A percentile compares a stretch with the other conserved stretches of the same genome.
phyloP scores from a whole-genome alignment of 352 stramenopile species.

The Globisporangium recalcitrans region DNA sequence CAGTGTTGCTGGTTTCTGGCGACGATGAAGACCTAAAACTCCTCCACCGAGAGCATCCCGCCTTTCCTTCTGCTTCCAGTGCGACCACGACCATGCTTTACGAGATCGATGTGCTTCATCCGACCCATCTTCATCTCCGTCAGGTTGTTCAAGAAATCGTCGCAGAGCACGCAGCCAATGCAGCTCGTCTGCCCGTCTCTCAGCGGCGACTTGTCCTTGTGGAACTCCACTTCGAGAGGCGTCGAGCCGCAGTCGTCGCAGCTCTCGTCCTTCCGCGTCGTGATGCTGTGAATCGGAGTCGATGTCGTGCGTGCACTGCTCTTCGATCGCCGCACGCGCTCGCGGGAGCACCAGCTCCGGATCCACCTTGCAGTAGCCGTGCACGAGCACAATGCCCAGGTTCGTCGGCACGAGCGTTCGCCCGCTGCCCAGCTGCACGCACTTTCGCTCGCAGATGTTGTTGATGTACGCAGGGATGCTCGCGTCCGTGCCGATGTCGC shows the following conservation, averaged over 20 bases:
- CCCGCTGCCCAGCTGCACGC: slow-evolving; percentile 49
- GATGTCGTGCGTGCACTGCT: slow-evolving; percentile 50
- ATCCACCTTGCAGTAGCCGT: slow-evolving; percentile 74
- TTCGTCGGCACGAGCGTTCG: slow-evolving; percentile 59
- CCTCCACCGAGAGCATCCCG: slow-evolving; percentile 22
- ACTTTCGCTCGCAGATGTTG: slow-evolving; percentile 82
- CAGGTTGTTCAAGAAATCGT: slow-evolving; percentile 38
- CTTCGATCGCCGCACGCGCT: slow-evolving; percentile 77
- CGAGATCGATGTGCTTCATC: slow-evolving; percentile 36
- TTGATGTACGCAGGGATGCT: slow-evolving; percentile 81
- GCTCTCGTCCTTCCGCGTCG: slow-evolving; percentile 16
- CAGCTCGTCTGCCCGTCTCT: slow-evolving; percentile 25
- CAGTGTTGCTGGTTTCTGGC: neutral
- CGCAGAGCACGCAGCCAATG: slow-evolving; percentile 36
- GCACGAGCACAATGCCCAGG: slow-evolving; percentile 66
- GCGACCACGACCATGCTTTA: slow-evolving; percentile 20
- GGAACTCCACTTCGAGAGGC: slow-evolving; percentile 37
- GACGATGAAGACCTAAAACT: slow-evolving; percentile 14
- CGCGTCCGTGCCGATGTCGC: slow-evolving; percentile 79
- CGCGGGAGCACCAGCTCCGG: slow-evolving; percentile 65
- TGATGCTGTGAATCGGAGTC: slow-evolving; percentile 28
- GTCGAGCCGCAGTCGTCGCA: slow-evolving; percentile 26
- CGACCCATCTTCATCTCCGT: slow-evolving; percentile 34
- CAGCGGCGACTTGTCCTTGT: slow-evolving; percentile 38
- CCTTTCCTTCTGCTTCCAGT: slow-evolving; percentile 16